phyloP scores from a whole-genome alignment of 331 rosid genomes.

The Arachis monticola region DNA sequence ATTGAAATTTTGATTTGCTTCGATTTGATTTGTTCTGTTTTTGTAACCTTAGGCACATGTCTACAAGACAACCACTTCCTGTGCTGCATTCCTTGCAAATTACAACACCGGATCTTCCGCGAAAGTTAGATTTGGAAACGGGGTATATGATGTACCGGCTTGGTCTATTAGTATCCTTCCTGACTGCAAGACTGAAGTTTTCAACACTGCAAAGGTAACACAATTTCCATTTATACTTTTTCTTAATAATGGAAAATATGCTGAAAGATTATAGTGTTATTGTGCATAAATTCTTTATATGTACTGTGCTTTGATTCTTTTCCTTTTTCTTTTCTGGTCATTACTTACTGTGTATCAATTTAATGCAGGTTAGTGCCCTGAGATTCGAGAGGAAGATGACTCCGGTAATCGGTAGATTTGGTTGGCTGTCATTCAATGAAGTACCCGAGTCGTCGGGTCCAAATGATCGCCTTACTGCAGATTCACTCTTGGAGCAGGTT shows the following conservation, averaged over 20 bases:
- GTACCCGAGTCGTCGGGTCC: conserved; percentile 65
- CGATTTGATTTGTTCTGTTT: conserved; percentile 28
- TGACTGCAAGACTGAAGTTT: conserved; percentile 87
- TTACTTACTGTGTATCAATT: conserved; percentile 23
- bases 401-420: conserved; percentile 51
- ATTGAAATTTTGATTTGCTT: background rate
- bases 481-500: conserved; percentile 77
- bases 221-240: conserved; percentile 13
- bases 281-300: background rate
- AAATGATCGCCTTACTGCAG: conserved; percentile 49
- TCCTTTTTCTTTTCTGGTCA: background rate
- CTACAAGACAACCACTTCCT: conserved; percentile 62
- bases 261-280: conserved; percentile 1
- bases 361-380: conserved; percentile 54
- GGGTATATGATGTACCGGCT: conserved; percentile 83
- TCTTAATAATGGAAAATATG: background rate
- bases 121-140: conserved; percentile 67
- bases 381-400: conserved; percentile 58
- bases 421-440: conserved; percentile 81
- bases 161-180: conserved; percentile 98
- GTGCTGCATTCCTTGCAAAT: conserved; percentile 95
- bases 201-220: conserved; percentile 83
- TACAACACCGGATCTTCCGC: conserved; percentile 57
- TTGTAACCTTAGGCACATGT: conserved; percentile 67
- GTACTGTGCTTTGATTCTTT: background rate